phyloP scores from a whole-genome alignment of 2,329 filamentous ascomycete species.

The Scopulariopsis brevicaulis region DNA sequence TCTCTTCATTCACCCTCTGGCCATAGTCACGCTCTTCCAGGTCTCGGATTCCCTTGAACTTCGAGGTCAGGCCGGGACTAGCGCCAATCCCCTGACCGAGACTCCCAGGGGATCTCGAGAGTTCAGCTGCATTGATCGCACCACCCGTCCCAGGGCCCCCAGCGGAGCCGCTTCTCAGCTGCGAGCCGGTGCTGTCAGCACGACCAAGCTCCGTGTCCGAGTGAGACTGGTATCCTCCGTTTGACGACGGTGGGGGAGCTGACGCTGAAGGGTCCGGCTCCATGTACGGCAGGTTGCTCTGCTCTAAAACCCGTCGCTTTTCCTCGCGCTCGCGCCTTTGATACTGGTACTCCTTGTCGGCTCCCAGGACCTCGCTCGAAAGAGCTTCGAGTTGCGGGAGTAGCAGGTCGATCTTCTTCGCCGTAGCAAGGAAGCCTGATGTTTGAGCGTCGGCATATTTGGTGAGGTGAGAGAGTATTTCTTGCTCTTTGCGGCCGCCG shows the following conservation, averaged over 20 bases:
- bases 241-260: conserved; percentile 15
- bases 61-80: conserved; percentile 41
- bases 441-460: conserved; percentile 90
- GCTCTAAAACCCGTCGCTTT: conserved; percentile 81
- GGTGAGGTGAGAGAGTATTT: conserved; percentile 87
- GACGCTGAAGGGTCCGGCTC: conserved; percentile 52
- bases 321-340: conserved; percentile 92
- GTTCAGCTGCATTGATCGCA: conserved; percentile 20
- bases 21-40: conserved; percentile 71
- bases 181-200: conserved; percentile 63
- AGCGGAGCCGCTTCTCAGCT: conserved; percentile 32
- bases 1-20: conserved; percentile 39
- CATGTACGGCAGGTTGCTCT: conserved; percentile 63
- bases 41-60: conserved; percentile 88
- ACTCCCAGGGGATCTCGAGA: conserved; percentile 47
- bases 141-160: conserved; percentile 31
- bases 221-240: conserved; percentile 34
- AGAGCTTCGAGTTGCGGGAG: conserved; percentile 85
- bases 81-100: conserved; percentile 30
- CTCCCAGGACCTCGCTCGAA: conserved; percentile 77
- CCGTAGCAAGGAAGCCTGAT: conserved; percentile 66
- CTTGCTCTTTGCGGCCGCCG: conserved; percentile 95
- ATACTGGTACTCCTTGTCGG: conserved; percentile 94
- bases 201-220: conserved; percentile 61
- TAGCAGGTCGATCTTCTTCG: conserved; percentile 78